phyloP scores from a whole-genome alignment of 805 yeast species.

The Starmerella apicola region DNA sequence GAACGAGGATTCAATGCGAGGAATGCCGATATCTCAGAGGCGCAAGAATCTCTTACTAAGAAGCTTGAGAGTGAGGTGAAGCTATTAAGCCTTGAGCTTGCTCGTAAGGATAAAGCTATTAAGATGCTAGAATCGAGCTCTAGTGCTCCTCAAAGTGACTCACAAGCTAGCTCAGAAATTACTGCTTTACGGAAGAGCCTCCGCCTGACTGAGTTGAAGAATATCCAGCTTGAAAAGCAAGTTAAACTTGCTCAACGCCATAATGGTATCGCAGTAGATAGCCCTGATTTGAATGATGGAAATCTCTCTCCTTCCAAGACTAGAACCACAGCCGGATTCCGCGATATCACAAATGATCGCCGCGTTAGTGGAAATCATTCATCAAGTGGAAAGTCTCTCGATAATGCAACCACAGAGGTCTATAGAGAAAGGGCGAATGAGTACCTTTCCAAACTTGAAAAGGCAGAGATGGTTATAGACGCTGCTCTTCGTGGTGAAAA shows the following conservation, averaged over 20 bases:
- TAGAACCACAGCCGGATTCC: constrained; percentile 10
- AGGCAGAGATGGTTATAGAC: constrained; percentile 61
- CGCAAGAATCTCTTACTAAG: constrained; percentile 15
- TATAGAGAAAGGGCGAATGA: constrained; percentile 65
- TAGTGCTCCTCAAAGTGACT: constrained; percentile 9
- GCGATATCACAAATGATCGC: constrained; percentile 19
- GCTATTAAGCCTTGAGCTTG: constrained; percentile 24
- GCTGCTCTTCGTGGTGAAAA: constrained; percentile 53
- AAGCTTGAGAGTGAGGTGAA: constrained; percentile 24
- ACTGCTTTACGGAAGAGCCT: constrained; percentile 6
- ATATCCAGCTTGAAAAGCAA: constrained; percentile 16
- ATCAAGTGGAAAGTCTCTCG: constrained; percentile 38
- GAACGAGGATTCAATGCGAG: constrained; percentile 9
- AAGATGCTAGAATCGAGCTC: constrained; percentile 20
- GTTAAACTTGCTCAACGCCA: constrained; percentile 6
- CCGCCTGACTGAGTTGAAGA: constrained; percentile 20
- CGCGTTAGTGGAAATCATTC: constrained; percentile 28
- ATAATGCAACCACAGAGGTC: constrained; percentile 45
- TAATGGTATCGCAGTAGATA: not conserved
- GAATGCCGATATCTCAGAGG: constrained; percentile 17
- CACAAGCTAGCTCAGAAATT: constrained; percentile 12
- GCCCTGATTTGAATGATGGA: not conserved
- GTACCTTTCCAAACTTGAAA: constrained; percentile 58
- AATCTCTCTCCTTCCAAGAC: constrained; percentile 10
- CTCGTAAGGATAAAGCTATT: constrained; percentile 24